Evolutionary conservation across 2,329 filamentous ascomycete species (phyloP).

Genomic region (Talaromyces sp.): DNA sequence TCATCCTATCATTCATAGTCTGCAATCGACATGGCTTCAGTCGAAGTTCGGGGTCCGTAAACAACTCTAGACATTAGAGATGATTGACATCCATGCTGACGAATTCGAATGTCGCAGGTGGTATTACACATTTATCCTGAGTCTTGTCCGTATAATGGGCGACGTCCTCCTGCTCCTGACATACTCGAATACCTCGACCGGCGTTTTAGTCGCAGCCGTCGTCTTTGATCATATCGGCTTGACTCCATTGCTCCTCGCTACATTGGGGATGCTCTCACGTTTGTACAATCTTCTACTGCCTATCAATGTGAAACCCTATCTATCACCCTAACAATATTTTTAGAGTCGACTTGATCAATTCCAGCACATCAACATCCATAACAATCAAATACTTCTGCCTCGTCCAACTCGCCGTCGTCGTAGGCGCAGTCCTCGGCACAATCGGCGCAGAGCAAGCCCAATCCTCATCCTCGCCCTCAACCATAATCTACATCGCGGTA

Average conservation of each 20-base stretch:
- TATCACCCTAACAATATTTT: background rate
- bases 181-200: background rate
- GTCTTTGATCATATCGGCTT: constrained; percentile 10
- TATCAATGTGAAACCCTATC: background rate
- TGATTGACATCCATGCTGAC: background rate
- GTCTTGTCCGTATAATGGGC: constrained; percentile 7
- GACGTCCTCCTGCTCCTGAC: constrained; percentile 1
- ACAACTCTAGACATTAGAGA: background rate
- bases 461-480: background rate
- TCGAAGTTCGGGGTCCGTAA: constrained; percentile 8
- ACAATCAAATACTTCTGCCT: constrained; percentile 4
- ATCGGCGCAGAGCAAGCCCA: background rate
- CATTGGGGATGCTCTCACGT: constrained; percentile 2
- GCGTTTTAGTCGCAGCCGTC: background rate
- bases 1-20: background rate
- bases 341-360: constrained; percentile 8
- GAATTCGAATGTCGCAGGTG: background rate
- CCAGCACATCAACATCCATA: background rate
- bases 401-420: constrained; percentile 7
- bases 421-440: constrained; percentile 6
- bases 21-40: constrained; percentile 12
- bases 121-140: constrained; percentile 12
- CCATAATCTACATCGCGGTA: background rate
- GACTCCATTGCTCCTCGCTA: constrained; percentile 7
- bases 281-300: background rate